Conservation (phyloP, 371 early-diverging fungal species). For the Rhizopus arrhizus region DNA sequence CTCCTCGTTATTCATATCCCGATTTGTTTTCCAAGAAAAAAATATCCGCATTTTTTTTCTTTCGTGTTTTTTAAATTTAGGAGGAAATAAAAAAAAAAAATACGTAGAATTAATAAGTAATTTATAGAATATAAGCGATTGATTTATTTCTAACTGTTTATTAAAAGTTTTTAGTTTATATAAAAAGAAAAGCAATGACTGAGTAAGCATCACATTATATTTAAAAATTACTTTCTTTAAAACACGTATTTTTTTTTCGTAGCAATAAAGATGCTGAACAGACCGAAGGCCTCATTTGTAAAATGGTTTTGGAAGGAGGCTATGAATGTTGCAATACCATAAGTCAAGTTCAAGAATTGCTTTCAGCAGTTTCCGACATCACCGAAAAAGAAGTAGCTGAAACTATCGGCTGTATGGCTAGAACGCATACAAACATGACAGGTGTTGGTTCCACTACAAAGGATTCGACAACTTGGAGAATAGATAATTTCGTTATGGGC, state of each 20-base stretch:
- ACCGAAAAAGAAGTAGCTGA: constrained; percentile 70
- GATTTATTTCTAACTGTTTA: too few relatives aligned
- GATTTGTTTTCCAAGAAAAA: too few relatives aligned
- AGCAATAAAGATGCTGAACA: constrained; percentile 29
- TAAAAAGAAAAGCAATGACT: too few relatives aligned
- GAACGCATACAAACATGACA: constrained; percentile 59
- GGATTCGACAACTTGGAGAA: constrained; percentile 61
- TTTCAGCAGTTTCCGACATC: constrained; percentile 30
- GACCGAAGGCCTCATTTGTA: constrained; percentile 44
- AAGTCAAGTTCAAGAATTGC: constrained; percentile 49
- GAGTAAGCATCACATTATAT: too few relatives aligned
- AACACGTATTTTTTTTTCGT: not conserved
- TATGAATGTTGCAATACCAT: constrained; percentile 59
- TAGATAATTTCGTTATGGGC: constrained; percentile 64
- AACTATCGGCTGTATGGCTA: constrained; percentile 72
- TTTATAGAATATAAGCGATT: too few relatives aligned
- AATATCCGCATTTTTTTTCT: too few relatives aligned
- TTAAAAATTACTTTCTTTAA: too few relatives aligned
- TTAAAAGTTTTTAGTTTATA: too few relatives aligned
- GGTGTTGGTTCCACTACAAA: constrained; percentile 42
- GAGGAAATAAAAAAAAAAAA: too few relatives aligned
- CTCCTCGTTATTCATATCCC: too few relatives aligned
- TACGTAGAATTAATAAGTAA: too few relatives aligned
- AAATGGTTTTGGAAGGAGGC: constrained; percentile 60
- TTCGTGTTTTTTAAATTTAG: too few relatives aligned